Evolutionary conservation across 768 basidiomycete species (phyloP).

Genomic region (Tephrocybe sp.): DNA sequence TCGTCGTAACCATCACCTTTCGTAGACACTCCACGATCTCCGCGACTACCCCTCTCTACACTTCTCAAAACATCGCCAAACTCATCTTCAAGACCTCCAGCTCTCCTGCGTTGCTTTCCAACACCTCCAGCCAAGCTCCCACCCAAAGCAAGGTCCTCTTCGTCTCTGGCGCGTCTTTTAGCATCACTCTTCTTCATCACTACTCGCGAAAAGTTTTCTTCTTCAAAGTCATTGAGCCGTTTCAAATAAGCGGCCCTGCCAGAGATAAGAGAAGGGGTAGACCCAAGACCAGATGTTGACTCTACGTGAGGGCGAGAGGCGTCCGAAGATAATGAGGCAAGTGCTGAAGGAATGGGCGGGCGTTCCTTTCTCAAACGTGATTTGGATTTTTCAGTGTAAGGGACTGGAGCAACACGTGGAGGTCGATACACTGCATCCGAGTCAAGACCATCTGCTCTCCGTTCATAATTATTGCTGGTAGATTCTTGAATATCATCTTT

Average conservation of each 20-base stretch:
- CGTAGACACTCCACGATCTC: conserved; percentile 26
- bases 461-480: neutral
- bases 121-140: conserved; percentile 50
- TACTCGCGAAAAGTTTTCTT: conserved; percentile 90
- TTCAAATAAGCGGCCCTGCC: conserved; percentile 78
- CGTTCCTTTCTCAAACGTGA: conserved; percentile 50
- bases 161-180: conserved; percentile 70
- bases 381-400: conserved; percentile 60
- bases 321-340: conserved; percentile 65
- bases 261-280: conserved; percentile 54
- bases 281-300: conserved; percentile 71
- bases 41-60: conserved; percentile 46
- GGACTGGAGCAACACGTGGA: conserved; percentile 86
- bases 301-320: conserved; percentile 70
- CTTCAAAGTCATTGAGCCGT: conserved; percentile 86
- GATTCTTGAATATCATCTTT: conserved; percentile 16
- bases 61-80: conserved; percentile 78
- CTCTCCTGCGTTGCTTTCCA: conserved; percentile 52
- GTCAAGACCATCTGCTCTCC: neutral
- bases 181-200: conserved; percentile 89
- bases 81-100: conserved; percentile 79
- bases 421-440: conserved; percentile 72
- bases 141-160: conserved; percentile 86
- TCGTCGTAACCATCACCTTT: conserved; percentile 81
- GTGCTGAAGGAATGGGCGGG: conserved; percentile 61